Evolutionary conservation across 805 yeast species (phyloP).

Genomic region (Candida sonorensis): DNA sequence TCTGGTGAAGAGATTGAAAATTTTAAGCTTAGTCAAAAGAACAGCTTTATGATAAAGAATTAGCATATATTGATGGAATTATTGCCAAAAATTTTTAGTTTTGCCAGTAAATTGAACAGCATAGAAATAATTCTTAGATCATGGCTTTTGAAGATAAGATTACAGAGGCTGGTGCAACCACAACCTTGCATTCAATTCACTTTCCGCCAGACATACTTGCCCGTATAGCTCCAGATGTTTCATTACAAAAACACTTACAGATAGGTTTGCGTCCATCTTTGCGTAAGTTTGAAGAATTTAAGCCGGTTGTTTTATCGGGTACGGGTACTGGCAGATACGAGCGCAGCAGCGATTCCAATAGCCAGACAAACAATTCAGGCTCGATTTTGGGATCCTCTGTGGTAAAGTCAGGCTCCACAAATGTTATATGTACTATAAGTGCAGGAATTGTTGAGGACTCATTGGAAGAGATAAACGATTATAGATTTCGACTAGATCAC

Average conservation of each 20-base stretch:
- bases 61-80: no score
- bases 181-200: slow-evolving; percentile 35
- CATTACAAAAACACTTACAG: slow-evolving; percentile 71
- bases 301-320: slow-evolving; percentile 38
- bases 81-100: no score
- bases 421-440: slow-evolving; percentile 63
- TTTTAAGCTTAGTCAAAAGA: no score
- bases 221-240: slow-evolving; percentile 77
- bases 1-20: no score
- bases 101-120: no score
- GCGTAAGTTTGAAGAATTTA: slow-evolving; percentile 67
- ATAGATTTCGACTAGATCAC: slow-evolving; percentile 31
- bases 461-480: slow-evolving; percentile 35
- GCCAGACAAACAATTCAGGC: slow-evolving; percentile 9
- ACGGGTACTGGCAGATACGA: slow-evolving; percentile 32
- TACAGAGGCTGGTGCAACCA: slow-evolving; percentile 5
- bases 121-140: no score
- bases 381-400: slow-evolving; percentile 60
- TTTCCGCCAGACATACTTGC: slow-evolving; percentile 82
- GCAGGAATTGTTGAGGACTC: slow-evolving; percentile 59
- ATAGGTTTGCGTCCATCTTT: slow-evolving; percentile 71
- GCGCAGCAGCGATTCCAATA: slow-evolving; percentile 1
- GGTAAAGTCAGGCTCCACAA: slow-evolving; percentile 63
- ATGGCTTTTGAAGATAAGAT: slow-evolving; percentile 3
- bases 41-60: no score